These are phyloP conservation scores for Sphagnurus paluster DNA, from an alignment of 1,284 basidiomycete genomes.

Conservation along the genomic window DNA sequence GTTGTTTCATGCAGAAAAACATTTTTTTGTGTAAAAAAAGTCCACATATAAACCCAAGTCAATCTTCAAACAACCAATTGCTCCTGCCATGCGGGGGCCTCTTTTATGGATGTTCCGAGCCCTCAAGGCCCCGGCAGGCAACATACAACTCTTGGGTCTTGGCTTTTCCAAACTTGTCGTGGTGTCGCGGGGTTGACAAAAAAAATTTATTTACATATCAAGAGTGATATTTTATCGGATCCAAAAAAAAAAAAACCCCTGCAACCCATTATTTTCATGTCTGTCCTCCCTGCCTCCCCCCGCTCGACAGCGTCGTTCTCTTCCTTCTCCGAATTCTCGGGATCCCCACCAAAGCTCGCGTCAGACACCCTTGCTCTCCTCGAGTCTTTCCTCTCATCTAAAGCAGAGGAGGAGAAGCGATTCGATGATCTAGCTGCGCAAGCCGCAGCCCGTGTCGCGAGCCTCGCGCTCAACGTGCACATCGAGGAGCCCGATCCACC, in stretches of 20 bases:
- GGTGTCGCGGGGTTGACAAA: no score
- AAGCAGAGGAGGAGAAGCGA: conserved; percentile 40
- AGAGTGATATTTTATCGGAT: no score
- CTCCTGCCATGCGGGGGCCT: no score
- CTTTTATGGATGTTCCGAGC: no score
- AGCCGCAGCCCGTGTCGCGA: conserved; percentile 31
- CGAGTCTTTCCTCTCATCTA: conserved; percentile 37
- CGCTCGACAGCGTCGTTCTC: conserved; percentile 28
- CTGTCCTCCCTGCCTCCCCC: conserved; percentile 18
- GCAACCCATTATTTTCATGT: conserved; percentile 6
- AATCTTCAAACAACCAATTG: no score
- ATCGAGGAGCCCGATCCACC: conserved; percentile 26
- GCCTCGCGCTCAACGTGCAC: conserved; percentile 24
- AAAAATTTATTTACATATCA: no score
- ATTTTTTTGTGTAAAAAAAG: no score
- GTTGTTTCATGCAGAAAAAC: no score
- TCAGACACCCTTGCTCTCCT: conserved; percentile 38
- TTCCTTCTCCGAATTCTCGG: conserved; percentile 26
- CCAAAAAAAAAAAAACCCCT: neutral
- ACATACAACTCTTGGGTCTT: no score
- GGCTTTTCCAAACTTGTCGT: no score
- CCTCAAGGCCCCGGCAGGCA: no score
- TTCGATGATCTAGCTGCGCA: conserved; percentile 38
- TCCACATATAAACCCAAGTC: no score
- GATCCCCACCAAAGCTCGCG: conserved; percentile 37